phyloP scores from a whole-genome alignment of 768 basidiomycete genomes.

The Rhodotorula taiwanensis region DNA sequence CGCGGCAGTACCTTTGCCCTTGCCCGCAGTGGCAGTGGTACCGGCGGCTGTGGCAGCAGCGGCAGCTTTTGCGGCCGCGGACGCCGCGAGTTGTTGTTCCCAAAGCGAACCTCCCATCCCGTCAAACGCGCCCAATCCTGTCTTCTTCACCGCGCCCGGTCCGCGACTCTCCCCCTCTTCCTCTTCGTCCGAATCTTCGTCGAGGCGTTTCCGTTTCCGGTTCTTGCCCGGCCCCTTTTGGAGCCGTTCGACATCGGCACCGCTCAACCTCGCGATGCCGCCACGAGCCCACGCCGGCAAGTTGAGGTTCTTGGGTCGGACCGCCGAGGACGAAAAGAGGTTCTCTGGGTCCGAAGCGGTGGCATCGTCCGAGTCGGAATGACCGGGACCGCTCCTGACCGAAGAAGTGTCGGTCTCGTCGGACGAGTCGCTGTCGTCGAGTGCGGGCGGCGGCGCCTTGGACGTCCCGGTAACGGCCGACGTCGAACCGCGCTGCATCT shows the following conservation, averaged over 20 bases:
- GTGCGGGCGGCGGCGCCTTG: not conserved
- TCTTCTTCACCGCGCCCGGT: not conserved
- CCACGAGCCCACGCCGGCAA: constrained; percentile 7
- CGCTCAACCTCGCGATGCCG: not conserved
- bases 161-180: not conserved
- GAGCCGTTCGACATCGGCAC: not conserved
- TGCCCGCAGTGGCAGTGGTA: not conserved
- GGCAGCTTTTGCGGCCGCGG: constrained; percentile 2
- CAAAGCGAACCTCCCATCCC: not conserved
- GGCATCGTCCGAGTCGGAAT: not conserved
- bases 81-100: not conserved
- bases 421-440: too few relatives aligned
- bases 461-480: not conserved
- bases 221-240: constrained; percentile 1
- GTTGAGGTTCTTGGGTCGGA: not conserved
- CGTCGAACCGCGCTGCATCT: not conserved
- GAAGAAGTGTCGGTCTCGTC: not conserved
- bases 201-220: constrained; percentile 2
- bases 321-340: not conserved
- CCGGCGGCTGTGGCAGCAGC: not conserved
- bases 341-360: not conserved
- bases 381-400: not conserved
- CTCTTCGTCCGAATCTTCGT: not conserved
- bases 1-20: not conserved
- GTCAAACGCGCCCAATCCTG: not conserved